phyloP scores from a whole-genome alignment of 441 rosid genomes.

The Brassica balearica region DNA sequence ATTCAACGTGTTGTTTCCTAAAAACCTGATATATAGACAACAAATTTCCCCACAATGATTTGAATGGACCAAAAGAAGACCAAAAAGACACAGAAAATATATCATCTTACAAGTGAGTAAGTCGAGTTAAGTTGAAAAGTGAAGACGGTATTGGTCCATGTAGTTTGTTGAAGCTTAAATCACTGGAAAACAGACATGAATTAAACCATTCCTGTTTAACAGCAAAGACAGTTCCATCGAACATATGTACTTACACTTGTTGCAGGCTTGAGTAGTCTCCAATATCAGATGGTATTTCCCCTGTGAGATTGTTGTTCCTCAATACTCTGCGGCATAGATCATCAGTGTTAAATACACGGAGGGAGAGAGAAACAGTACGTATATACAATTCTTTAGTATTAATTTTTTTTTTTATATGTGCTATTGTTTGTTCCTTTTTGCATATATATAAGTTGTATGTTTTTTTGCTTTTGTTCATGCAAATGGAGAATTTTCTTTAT shows the following conservation, averaged over 20 bases:
- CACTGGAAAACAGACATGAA: constrained; percentile 42
- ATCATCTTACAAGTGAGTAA: constrained; percentile 46
- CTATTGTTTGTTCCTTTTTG: too few species aligned
- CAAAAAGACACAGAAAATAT: not conserved
- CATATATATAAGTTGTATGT: too few species aligned
- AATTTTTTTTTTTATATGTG: too few species aligned
- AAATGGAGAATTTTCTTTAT: too few species aligned
- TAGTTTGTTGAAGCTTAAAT: constrained; percentile 68
- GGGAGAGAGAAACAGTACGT: constrained; percentile 2
- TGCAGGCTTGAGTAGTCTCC: constrained; percentile 52
- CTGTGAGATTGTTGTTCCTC: constrained; percentile 59
- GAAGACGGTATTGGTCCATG: constrained; percentile 50
- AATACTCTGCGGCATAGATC: constrained; percentile 50
- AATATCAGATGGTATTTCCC: constrained; percentile 59
- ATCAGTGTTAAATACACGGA: not conserved
- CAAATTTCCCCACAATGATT: not conserved
- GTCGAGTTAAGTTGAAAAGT: constrained; percentile 48
- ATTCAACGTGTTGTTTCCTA: constrained; percentile 42
- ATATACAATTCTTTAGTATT: too few species aligned
- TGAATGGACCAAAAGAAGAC: not conserved
- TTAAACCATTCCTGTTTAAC: not conserved
- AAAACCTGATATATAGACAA: constrained; percentile 50
- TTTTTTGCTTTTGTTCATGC: too few species aligned
- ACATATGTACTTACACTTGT: constrained; percentile 56
- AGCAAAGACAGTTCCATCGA: constrained; percentile 6